Conservation (phyloP, 805 yeast species). For the Spathaspora boniae region DNA sequence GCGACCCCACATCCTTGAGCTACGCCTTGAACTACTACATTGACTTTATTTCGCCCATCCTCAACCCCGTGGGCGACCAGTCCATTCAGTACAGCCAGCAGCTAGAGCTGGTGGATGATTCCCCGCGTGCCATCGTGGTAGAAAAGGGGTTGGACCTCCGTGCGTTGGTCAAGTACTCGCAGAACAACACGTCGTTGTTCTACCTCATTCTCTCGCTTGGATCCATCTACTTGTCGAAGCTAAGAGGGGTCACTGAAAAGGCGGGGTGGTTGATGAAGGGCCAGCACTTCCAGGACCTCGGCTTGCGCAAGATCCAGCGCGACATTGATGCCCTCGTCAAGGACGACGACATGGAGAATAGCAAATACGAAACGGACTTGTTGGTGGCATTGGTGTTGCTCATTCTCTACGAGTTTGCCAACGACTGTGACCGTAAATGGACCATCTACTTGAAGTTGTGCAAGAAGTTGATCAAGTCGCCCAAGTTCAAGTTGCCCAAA, state of each 20-base stretch:
- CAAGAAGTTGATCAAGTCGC: slow-evolving; percentile 15
- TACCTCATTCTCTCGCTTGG: slow-evolving; percentile 24
- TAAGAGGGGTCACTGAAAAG: slow-evolving; percentile 8
- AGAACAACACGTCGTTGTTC: slow-evolving; percentile 18
- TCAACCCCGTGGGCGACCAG: slow-evolving; percentile 22
- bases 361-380: slow-evolving; percentile 13
- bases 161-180: slow-evolving; percentile 22
- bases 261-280: slow-evolving; percentile 19
- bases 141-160: slow-evolving; percentile 23
- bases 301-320: slow-evolving; percentile 12
- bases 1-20: slow-evolving; percentile 13
- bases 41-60: slow-evolving; percentile 23
- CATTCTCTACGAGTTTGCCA: slow-evolving; percentile 24
- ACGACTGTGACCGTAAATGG: slow-evolving; percentile 24
- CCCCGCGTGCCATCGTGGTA: slow-evolving; percentile 11
- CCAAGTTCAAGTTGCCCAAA: slow-evolving; percentile 16
- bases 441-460: slow-evolving; percentile 17
- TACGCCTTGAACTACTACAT: slow-evolving; percentile 24
- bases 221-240: slow-evolving; percentile 20
- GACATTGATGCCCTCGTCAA: slow-evolving; percentile 6
- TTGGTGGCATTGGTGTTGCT: slow-evolving; percentile 19
- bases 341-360: slow-evolving; percentile 1
- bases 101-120: slow-evolving; percentile 1
- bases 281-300: slow-evolving; percentile 14
- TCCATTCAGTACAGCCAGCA: slow-evolving; percentile 9